phyloP scores from a whole-genome alignment of 1,139 yeast species.

The Lodderomyces metapsilosis region DNA sequence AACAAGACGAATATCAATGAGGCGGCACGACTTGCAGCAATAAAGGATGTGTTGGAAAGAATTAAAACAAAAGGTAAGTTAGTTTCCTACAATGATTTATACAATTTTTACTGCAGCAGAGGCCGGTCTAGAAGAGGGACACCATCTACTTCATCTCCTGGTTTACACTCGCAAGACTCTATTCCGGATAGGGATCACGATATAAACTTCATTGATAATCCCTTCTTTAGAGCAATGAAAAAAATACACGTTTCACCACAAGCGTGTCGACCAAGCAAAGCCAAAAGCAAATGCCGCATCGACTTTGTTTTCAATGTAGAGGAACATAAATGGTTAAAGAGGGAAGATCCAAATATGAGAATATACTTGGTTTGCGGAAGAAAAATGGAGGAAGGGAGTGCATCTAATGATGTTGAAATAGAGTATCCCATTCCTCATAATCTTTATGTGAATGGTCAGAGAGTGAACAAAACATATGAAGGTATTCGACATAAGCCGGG shows the following conservation, averaged over 20 bases:
- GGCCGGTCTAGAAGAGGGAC: not conserved
- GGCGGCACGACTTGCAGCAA: conserved; percentile 25
- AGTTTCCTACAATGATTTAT: conserved; percentile 2
- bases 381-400: conserved; percentile 17
- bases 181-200: conserved; percentile 29
- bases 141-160: not conserved
- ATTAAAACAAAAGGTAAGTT: not conserved
- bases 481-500: conserved; percentile 65
- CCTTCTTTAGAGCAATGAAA: conserved; percentile 49
- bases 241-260: conserved; percentile 47
- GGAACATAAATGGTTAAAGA: conserved; percentile 24
- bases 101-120: not conserved
- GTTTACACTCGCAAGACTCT: conserved; percentile 16
- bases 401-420: conserved; percentile 36
- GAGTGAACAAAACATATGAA: conserved; percentile 45
- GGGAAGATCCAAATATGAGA: conserved; percentile 24
- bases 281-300: conserved; percentile 40
- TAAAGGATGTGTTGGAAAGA: not conserved
- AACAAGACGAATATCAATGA: conserved; percentile 37
- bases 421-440: conserved; percentile 63
- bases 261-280: conserved; percentile 22
- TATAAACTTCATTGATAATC: conserved; percentile 48
- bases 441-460: conserved; percentile 47
- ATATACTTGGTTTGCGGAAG: conserved; percentile 51
- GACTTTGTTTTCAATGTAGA: conserved; percentile 38